phyloP scores from a whole-genome alignment of 805 yeast genomes.

The Hanseniaspora osmophila region DNA sequence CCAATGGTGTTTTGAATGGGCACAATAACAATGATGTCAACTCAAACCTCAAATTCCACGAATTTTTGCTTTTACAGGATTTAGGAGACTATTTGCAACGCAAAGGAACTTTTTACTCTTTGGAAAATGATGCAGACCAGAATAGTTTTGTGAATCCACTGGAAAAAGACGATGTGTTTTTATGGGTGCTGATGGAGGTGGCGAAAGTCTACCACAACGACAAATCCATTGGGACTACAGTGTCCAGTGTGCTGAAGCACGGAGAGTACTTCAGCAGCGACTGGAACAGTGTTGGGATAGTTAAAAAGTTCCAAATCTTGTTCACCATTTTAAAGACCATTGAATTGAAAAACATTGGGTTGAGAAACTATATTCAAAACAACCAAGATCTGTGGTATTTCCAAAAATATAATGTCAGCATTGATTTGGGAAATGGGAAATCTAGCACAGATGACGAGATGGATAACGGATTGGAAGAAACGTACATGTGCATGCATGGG shows the following conservation, averaged over 20 bases:
- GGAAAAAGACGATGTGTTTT: constrained; percentile 3
- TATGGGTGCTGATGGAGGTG: constrained; percentile 4
- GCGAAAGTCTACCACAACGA: constrained; percentile 3
- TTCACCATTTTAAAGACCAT: constrained; percentile 17
- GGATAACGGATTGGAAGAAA: constrained; percentile 1
- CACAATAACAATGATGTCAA: constrained; percentile 1
- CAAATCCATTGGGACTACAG: constrained; percentile 1
- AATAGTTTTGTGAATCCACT: constrained; percentile 4
- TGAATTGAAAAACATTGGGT: constrained; percentile 17
- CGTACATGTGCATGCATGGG: constrained; percentile 6
- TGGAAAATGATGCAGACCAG: neutral
- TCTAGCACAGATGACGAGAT: constrained; percentile 1
- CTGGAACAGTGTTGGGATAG: neutral
- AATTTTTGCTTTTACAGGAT: constrained; percentile 4
- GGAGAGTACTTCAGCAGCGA: constrained; percentile 2
- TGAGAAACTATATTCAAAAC: constrained; percentile 17
- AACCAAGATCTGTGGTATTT: constrained; percentile 17
- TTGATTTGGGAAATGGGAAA: constrained; percentile 2
- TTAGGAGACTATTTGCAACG: neutral
- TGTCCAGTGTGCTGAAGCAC: constrained; percentile 2
- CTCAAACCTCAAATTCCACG: constrained; percentile 4
- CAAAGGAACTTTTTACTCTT: neutral
- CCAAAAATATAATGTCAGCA: constrained; percentile 10
- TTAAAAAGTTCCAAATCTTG: constrained; percentile 14
- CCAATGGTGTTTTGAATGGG: constrained; percentile 1